These are phyloP conservation scores for Zymoseptoria tritici DNA, from an alignment of 2,329 filamentous ascomycete species.

Conservation along the genomic window DNA sequence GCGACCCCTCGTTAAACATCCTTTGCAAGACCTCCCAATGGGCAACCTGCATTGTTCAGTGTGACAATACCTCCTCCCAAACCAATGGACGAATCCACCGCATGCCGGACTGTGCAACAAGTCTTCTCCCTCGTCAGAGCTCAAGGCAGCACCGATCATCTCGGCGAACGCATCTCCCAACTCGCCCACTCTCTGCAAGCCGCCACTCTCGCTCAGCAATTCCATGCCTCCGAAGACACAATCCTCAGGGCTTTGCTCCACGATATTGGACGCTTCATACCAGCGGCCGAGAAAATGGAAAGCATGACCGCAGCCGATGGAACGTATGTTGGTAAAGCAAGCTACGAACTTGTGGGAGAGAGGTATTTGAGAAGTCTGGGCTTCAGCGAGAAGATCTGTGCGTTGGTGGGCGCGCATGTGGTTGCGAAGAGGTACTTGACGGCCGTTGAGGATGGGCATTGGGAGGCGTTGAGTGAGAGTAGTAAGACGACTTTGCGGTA, in stretches of 20 bases:
- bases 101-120: slow-evolving; percentile 12
- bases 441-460: slow-evolving; percentile 29
- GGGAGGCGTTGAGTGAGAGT: slow-evolving; percentile 30
- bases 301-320: slow-evolving; percentile 18
- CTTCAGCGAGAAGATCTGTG: slow-evolving; percentile 32
- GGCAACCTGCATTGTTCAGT: not conserved
- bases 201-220: slow-evolving; percentile 22
- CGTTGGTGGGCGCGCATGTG: slow-evolving; percentile 34
- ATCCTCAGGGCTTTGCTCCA: slow-evolving; percentile 36
- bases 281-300: slow-evolving; percentile 23
- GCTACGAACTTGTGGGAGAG: slow-evolving; percentile 34
- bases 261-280: slow-evolving; percentile 39
- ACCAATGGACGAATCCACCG: slow-evolving; percentile 3
- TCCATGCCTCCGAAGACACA: slow-evolving; percentile 23
- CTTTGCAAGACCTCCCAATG: not conserved
- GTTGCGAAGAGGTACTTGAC: slow-evolving; percentile 36
- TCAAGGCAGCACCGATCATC: slow-evolving; percentile 27
- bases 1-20: not conserved
- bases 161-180: slow-evolving; percentile 27
- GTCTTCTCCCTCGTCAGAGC: slow-evolving; percentile 18
- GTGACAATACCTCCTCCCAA: not conserved
- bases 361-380: slow-evolving; percentile 30
- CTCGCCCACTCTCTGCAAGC: slow-evolving; percentile 29
- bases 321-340: slow-evolving; percentile 32
- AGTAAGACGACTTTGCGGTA: slow-evolving; percentile 34